A percentile compares a stretch with the other conserved stretches of the same genome.
Evolutionary conservation across 768 basidiomycete genomes (phyloP).

Genomic region (Mycena kentingensis): DNA sequence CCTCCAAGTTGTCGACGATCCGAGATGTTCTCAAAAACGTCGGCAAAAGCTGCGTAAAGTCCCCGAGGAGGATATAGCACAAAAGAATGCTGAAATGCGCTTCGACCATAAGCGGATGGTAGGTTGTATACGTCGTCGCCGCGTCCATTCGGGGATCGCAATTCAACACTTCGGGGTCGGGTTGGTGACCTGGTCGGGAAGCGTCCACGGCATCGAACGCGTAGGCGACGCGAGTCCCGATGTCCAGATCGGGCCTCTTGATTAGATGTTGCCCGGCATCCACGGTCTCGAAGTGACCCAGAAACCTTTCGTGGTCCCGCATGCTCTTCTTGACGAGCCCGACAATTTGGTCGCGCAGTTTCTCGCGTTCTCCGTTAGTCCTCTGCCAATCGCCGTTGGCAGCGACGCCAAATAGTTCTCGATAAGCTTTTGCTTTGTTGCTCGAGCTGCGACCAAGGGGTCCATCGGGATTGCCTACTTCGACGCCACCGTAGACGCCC

Average conservation of each 20-base stretch:
- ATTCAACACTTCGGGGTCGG: conserved; percentile 23
- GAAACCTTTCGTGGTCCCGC: conserved; percentile 83
- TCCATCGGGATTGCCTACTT: conserved; percentile 80
- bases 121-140: conserved; percentile 78
- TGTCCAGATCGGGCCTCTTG: conserved; percentile 26
- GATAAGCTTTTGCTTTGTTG: conserved; percentile 66
- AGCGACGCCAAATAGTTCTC: conserved; percentile 48
- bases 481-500: conserved; percentile 81
- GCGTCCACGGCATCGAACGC: conserved; percentile 72
- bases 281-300: conserved; percentile 79
- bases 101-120: conserved; percentile 88
- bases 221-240: conserved; percentile 59
- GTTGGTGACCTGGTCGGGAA: conserved; percentile 61
- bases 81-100: conserved; percentile 81
- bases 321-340: conserved; percentile 70
- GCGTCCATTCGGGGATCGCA: conserved; percentile 8
- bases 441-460: conserved; percentile 64
- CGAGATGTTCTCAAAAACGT: conserved; percentile 67
- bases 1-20: conserved; percentile 80
- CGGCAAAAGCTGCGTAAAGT: conserved; percentile 62
- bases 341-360: conserved; percentile 62
- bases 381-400: conserved; percentile 8
- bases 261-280: conserved; percentile 44
- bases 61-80: conserved; percentile 75
- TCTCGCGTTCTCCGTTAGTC: conserved; percentile 33